These are phyloP conservation scores for Mycosphaerella sp. DNA, from an alignment of 2,329 filamentous ascomycete genomes.

Conservation along the genomic window DNA sequence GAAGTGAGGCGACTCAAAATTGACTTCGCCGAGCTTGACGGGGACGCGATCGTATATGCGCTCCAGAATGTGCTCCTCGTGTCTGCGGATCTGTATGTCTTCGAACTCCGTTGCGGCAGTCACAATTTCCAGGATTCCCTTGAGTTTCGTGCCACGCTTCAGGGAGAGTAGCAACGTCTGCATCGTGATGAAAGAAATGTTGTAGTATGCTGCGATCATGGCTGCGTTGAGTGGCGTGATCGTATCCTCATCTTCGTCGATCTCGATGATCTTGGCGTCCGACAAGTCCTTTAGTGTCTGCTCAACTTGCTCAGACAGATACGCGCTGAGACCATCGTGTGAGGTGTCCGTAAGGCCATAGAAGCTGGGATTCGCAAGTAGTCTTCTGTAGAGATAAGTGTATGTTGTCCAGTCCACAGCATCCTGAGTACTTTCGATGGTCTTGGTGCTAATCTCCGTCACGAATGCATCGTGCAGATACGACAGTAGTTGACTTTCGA, in stretches of 20 bases:
- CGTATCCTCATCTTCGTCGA: conserved; percentile 80
- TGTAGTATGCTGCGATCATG: conserved; percentile 99
- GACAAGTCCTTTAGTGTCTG: conserved; percentile 82
- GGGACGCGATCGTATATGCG: conserved; percentile 92
- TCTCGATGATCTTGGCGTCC: conserved; percentile 91
- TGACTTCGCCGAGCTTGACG: conserved; percentile 85
- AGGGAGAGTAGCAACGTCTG: conserved; percentile 94
- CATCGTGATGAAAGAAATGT: conserved; percentile 99
- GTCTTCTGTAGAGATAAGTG: conserved; percentile 93
- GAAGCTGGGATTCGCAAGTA: conserved; percentile 93
- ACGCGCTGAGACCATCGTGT: conserved; percentile 87
- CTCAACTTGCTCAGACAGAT: conserved; percentile 91
- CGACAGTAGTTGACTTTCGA: conserved; percentile 87
- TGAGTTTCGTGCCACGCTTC: conserved; percentile 82
- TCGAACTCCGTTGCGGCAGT: conserved; percentile 97
- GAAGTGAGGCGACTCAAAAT: conserved; percentile 92
- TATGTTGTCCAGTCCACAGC: conserved; percentile 98
- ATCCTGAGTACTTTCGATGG: conserved; percentile 90
- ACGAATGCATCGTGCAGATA: conserved; percentile 96
- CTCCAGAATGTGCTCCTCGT: conserved; percentile 80
- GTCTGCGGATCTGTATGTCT: conserved; percentile 83
- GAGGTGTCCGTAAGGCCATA: conserved; percentile 85
- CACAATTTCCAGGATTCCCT: conserved; percentile 93
- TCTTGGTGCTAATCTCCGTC: conserved; percentile 92
- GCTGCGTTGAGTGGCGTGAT: conserved; percentile 88